Percentiles rank a stretch among this genome's conserved stretches.
Evolutionary conservation across 1,139 yeast genomes (phyloP).

Genomic region (Zhuliangozyma blackwelliae): DNA sequence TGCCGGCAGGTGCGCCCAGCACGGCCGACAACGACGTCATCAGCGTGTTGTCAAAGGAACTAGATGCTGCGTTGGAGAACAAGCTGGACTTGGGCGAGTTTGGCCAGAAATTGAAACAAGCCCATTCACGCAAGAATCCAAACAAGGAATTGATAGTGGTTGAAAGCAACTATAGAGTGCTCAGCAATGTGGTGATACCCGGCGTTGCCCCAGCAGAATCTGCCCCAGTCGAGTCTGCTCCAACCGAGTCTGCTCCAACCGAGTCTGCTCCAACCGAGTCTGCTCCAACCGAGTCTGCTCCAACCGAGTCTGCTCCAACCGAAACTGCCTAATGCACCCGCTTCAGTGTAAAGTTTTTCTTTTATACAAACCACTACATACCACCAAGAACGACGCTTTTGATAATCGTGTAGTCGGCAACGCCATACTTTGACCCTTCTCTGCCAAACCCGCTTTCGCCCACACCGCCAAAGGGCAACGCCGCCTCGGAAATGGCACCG

Average conservation of each 20-base stretch:
- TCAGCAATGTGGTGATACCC: slow-evolving; percentile 4
- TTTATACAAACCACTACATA: slow-evolving; percentile 14
- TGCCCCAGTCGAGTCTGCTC: too few relatives aligned
- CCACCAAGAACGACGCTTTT: slow-evolving; percentile 24
- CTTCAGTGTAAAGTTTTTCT: slow-evolving; percentile 20
- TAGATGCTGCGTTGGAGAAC: slow-evolving; percentile 1
- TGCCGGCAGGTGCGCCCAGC: too few relatives aligned
- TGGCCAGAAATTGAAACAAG: slow-evolving; percentile 14
- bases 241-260: too few relatives aligned
- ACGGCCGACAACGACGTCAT: too few relatives aligned
- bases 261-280: too few relatives aligned
- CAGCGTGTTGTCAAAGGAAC: slow-evolving; percentile 4
- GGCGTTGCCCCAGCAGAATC: too few relatives aligned
- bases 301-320: too few relatives aligned
- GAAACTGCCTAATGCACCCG: too few relatives aligned
- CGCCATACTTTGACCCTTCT: slow-evolving; percentile 44
- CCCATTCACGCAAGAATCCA: slow-evolving; percentile 14
- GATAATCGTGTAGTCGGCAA: slow-evolving; percentile 37
- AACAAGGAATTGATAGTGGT: slow-evolving; percentile 7
- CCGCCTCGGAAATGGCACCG: slow-evolving; percentile 42
- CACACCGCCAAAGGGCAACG: slow-evolving; percentile 46
- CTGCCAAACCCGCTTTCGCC: slow-evolving; percentile 46
- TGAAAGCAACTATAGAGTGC: slow-evolving; percentile 4
- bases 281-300: too few relatives aligned
- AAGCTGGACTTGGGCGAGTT: slow-evolving; percentile 10